Conservation (phyloP, 345 rosid genomes). For the Raphanus sativus region DNA sequence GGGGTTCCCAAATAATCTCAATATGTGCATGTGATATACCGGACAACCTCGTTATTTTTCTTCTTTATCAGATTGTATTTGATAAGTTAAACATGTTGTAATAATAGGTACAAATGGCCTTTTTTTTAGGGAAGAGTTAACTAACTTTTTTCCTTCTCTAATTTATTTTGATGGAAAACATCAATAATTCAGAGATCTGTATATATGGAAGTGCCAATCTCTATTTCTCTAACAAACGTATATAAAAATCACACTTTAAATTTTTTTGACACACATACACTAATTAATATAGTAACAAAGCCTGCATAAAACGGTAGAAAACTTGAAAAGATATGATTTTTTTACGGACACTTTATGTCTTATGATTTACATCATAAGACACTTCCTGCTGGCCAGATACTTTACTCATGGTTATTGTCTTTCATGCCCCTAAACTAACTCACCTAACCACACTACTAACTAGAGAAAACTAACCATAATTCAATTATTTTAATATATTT, state of each 20-base stretch:
- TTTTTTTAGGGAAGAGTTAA: neutral
- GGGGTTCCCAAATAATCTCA: neutral
- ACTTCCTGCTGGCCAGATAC: no score
- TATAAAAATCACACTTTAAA: neutral
- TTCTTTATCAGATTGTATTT: neutral
- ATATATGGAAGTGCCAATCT: neutral
- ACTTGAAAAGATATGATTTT: neutral
- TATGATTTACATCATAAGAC: no score
- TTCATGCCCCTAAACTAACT: no score
- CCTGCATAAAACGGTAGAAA: neutral
- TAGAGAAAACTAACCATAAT: no score
- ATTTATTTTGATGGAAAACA: neutral
- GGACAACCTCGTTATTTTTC: neutral
- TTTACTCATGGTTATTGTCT: no score
- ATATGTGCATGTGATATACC: constrained; percentile 18
- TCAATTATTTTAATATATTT: no score
- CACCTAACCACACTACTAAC: no score
- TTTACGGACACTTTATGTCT: no score
- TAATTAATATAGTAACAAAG: neutral
- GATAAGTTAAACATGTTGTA: constrained; percentile 16
- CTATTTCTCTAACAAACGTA: neutral
- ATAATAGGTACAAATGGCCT: neutral
- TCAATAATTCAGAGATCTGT: neutral
- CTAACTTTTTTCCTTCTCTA: neutral
- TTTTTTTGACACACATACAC: neutral